Evolutionary conservation across 2,329 filamentous ascomycete species (phyloP).

Genomic region (Dactylellina leptospora): DNA sequence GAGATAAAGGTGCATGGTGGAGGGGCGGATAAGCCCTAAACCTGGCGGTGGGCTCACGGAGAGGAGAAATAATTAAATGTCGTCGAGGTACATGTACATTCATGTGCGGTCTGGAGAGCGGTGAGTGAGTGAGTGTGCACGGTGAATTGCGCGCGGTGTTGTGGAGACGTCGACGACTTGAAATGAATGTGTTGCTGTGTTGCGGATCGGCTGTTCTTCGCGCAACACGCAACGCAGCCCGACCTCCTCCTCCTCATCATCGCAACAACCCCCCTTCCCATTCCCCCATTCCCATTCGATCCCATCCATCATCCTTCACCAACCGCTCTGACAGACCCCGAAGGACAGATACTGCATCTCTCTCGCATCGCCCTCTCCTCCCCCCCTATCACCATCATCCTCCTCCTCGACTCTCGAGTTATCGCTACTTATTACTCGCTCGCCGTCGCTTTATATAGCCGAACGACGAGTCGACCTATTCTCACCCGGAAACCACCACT

Average conservation of each 20-base stretch:
- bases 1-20: conserved; percentile 18
- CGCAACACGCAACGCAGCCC: conserved; percentile 10
- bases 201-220: conserved; percentile 12
- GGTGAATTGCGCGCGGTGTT: neutral
- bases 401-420: neutral
- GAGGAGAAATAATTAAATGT: too few species aligned
- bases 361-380: too few species aligned
- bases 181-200: conserved; percentile 34
- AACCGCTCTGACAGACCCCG: conserved; percentile 4
- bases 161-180: neutral
- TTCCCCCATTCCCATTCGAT: too few species aligned
- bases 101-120: too few species aligned
- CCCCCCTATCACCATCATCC: neutral
- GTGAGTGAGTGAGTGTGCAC: conserved; percentile 7
- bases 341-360: conserved; percentile 5
- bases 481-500: neutral
- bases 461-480: conserved; percentile 18
- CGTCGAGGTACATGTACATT: too few species aligned
- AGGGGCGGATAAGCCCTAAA: conserved; percentile 51
- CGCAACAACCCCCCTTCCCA: conserved; percentile 10
- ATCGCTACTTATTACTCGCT: conserved; percentile 2
- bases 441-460: conserved; percentile 22
- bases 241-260: conserved; percentile 9
- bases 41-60: conserved; percentile 22
- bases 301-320: conserved; percentile 10